Base-by-base conservation (phyloP, 1,139 yeast genomes). In the Pichia sorboxylosa region DNA sequence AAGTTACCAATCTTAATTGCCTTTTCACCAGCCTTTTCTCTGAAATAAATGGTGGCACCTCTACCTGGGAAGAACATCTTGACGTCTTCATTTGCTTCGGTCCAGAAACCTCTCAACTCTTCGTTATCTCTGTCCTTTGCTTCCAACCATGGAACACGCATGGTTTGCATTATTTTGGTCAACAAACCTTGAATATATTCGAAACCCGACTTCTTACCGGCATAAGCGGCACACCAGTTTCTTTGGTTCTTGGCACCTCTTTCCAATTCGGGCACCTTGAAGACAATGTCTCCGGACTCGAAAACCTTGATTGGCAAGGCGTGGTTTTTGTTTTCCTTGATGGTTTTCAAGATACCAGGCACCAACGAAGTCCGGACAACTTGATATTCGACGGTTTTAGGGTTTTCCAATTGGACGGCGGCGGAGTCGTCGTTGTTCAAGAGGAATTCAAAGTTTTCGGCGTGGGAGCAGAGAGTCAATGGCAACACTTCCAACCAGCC, bases 401-500 rank as follows among this genome's bases (percentile, higher is more conserved):
- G 99, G 60, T 92, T 92, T 38, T 82, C 97, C 49, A 92, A 72
- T 49, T 80, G 76, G 36, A 92, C 97, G 25, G 92, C 97, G 34
- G 63, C 63, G 15, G 69, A 69, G 53, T 85, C 92, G 56, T 90
- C 97, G 35, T 57, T 55, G 36, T 66, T 65, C 56, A 85, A 76
- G 54, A 92, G 69, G 63, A 73, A 87, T 53, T 73, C 77, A 69
- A 84, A 92, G 63, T 90, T 90, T 63, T 92, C 99, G 55, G 87
- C 96, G 48, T 85, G 95, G 15, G 97, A 87, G 56, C 96, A 83
- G 51, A 92, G 67, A 17, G 96, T 90, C 54, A 92, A 70, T 28
- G 98, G 96, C 75, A 92, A 64, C 33, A 85, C 96, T 63, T 92
- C 99, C 44, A 79, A 64, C 84, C 94, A 92, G 28, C 97, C 94